These are phyloP conservation scores for Nitzschia sp. DNA, from an alignment of 108 stramenopile genomes.

Conservation along the genomic window DNA sequence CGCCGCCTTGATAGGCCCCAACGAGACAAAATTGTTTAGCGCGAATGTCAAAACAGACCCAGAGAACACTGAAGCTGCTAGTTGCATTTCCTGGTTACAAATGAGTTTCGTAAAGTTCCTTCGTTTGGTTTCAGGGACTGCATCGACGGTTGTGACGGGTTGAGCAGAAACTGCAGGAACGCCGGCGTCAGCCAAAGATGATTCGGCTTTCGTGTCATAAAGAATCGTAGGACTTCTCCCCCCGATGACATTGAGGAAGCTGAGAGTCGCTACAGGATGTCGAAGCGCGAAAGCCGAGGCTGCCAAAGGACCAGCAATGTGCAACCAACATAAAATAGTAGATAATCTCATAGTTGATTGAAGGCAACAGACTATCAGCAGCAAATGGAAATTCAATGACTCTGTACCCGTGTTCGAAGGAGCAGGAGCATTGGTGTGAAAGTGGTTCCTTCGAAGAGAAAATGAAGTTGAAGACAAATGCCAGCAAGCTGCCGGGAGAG, in stretches of 20 bases:
- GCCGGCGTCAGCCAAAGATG: neutral
- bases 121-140: neutral
- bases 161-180: neutral
- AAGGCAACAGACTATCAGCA: no score
- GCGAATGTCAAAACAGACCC: conserved; percentile 16
- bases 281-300: neutral
- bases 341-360: no score
- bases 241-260: neutral
- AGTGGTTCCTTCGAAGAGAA: no score
- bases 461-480: no score
- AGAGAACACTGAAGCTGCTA: conserved; percentile 6
- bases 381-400: no score
- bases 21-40: conserved; percentile 16
- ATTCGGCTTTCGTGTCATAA: neutral
- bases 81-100: neutral
- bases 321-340: neutral
- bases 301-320: neutral
- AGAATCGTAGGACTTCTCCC: neutral
- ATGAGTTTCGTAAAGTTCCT: neutral
- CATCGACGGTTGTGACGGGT: neutral
- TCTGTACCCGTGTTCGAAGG: no score
- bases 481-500: no score
- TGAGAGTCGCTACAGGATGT: neutral
- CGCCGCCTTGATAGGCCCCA: conserved; percentile 13
- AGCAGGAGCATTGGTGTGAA: no score